Evolutionary conservation across 2,329 filamentous ascomycete genomes (phyloP).

Genomic region (Aspergillus phoenicis): DNA sequence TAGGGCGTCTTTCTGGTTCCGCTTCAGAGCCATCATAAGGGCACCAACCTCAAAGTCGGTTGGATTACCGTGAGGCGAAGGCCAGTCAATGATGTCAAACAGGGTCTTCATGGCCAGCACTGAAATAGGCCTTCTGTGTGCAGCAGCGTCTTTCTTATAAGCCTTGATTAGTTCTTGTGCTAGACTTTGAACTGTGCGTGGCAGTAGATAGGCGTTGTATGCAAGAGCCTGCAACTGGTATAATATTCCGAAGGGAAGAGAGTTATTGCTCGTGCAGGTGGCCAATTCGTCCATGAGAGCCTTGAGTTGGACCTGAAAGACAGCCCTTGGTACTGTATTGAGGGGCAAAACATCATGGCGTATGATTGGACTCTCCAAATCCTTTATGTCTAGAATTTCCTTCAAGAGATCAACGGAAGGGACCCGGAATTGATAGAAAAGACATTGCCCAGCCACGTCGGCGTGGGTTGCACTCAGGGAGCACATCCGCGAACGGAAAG

Average conservation of each 20-base stretch:
- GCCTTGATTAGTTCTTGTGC: constrained; percentile 46
- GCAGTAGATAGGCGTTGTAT: constrained; percentile 64
- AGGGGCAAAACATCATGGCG: constrained; percentile 14
- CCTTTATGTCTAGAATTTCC: constrained; percentile 27
- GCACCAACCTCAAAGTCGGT: constrained; percentile 40
- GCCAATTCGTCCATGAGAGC: constrained; percentile 36
- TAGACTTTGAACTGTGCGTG: constrained; percentile 53
- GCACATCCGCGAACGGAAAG: constrained; percentile 8
- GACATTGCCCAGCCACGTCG: constrained; percentile 24
- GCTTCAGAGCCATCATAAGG: constrained; percentile 46
- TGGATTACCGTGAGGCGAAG: constrained; percentile 55
- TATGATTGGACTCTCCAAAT: constrained; percentile 27
- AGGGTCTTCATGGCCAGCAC: constrained; percentile 58
- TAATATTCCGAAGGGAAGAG: constrained; percentile 56
- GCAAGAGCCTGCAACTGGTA: constrained; percentile 67
- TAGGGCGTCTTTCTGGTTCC: constrained; percentile 44
- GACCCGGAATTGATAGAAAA: constrained; percentile 52
- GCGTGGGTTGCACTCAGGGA: constrained; percentile 12
- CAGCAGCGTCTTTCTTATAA: constrained; percentile 27
- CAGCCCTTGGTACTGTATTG: no score
- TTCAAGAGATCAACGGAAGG: constrained; percentile 26
- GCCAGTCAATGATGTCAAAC: constrained; percentile 57
- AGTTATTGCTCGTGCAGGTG: constrained; percentile 34
- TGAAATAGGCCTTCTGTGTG: constrained; percentile 47
- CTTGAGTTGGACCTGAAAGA: constrained; percentile 2